Conservation (phyloP, 148 eudicot species). For the Persicaria maculosa region DNA sequence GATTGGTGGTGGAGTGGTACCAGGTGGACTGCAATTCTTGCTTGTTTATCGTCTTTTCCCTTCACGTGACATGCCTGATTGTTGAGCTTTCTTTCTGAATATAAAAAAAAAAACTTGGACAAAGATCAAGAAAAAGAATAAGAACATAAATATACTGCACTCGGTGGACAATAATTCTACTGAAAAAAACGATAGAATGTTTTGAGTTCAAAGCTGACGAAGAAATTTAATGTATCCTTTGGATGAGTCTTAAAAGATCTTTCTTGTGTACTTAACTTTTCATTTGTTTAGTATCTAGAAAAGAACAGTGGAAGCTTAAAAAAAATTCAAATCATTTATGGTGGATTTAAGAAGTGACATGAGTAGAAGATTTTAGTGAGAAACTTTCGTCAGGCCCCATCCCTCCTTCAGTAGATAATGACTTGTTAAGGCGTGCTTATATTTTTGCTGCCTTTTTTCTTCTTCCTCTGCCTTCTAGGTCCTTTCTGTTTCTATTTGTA, state of each 20-base stretch:
- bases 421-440: background rate
- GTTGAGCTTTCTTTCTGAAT: background rate
- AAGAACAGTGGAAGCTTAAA: background rate
- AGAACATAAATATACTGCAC: background rate
- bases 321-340: background rate
- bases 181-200: background rate
- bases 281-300: background rate
- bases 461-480: background rate
- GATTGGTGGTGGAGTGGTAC: slow-evolving; percentile 94
- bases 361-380: background rate
- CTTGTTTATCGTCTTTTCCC: background rate
- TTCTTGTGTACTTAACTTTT: background rate
- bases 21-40: slow-evolving; percentile 37
- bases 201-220: background rate
- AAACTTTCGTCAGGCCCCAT: background rate
- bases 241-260: background rate
- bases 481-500: background rate
- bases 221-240: background rate
- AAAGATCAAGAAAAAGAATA: slow-evolving; percentile 1
- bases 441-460: slow-evolving; percentile 2
- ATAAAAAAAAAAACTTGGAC: background rate
- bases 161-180: background rate
- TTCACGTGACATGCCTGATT: background rate
- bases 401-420: background rate
- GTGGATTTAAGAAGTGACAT: background rate